Base-by-base conservation (phyloP, 257 asterid species). In the Galeopsis tetrahit region DNA sequence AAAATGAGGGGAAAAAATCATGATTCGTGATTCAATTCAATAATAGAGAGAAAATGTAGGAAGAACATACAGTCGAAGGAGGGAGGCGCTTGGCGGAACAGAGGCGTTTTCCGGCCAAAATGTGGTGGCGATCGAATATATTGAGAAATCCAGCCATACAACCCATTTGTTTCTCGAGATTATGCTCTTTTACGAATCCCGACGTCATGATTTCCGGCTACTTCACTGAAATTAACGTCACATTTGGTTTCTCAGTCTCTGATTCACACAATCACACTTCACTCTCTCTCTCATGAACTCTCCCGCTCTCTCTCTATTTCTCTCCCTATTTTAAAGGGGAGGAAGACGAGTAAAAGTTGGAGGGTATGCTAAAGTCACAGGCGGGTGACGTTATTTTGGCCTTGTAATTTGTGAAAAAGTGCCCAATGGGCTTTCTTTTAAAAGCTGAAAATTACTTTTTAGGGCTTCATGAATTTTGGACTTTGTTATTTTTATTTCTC, bases 141-240 rank as follows among this genome's bases (percentile, higher is more conserved):
- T 92, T 97, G 32, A 88, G 85, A 66, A 90, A 88, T 39, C 96
- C 93, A 40, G 95, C 75, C 93, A 91, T 91, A 82, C 97, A 91
- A 13, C 97, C 96, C 94, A 91, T 87, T 34, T 87, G 96, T 51
- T 83, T 87, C 52, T 81, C 87, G 34, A 84, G 81, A 49, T 83
- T 81, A 75, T 83, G 73, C 69, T 84, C 89, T 21, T 79, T 78
- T 33, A 58, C 72, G 5, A 77, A 55, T 15, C 75, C 82, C 13
- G 82, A 33, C 78, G 82, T 63, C 94, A 85, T 49, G 56, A 49
- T 87, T 68, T 64, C 69, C 57, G 64, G 72, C 34, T 2, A 63
- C 7, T 39, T 59, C 80, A 75, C 71, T 72, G 79, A 63, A 57
- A 52, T 56, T 44, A 33, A 76, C 78, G 79, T 72, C 78, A 67